phyloP scores from a whole-genome alignment of 1,284 basidiomycete species.

The Tremellales sp. region DNA sequence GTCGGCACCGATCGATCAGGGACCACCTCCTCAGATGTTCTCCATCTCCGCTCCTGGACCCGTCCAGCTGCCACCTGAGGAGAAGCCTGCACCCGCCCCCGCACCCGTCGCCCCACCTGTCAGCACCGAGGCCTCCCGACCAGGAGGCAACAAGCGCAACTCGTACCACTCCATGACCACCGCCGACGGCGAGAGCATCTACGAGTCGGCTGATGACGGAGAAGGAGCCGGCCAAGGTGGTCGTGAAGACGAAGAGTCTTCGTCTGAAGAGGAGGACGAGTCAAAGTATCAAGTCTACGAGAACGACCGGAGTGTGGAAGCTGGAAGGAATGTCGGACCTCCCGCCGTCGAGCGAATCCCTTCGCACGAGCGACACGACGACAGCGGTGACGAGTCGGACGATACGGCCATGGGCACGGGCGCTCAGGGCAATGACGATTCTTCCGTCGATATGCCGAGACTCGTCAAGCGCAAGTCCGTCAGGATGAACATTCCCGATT shows the following conservation, averaged over 20 bases:
- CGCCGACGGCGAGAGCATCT: slow-evolving; percentile 34
- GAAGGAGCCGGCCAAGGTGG: slow-evolving; percentile 7
- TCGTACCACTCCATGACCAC: slow-evolving; percentile 23
- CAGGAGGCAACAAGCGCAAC: slow-evolving; percentile 15
- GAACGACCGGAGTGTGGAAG: slow-evolving; percentile 30
- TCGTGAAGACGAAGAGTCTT: slow-evolving; percentile 6
- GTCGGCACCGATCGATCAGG: slow-evolving; percentile 13
- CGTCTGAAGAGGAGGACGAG: slow-evolving; percentile 32
- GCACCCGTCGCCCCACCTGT: not conserved
- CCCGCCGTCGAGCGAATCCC: slow-evolving; percentile 13
- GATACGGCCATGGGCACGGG: slow-evolving; percentile 14
- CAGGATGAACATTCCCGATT: slow-evolving; percentile 40
- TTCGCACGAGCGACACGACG: slow-evolving; percentile 7
- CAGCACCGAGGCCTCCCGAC: not conserved
- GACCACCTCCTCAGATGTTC: slow-evolving; percentile 26
- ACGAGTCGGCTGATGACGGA: slow-evolving; percentile 33
- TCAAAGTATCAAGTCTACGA: slow-evolving; percentile 38
- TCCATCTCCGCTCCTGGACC: slow-evolving; percentile 40
- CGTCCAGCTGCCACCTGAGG: slow-evolving; percentile 28
- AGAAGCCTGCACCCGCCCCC: slow-evolving; percentile 6
- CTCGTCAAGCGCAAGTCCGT: slow-evolving; percentile 40
- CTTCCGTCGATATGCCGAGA: not conserved
- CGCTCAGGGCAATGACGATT: not conserved
- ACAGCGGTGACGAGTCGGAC: slow-evolving; percentile 12
- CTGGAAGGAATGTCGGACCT: slow-evolving; percentile 20